Conservation (phyloP, 2,329 filamentous ascomycete genomes). For the Cercospora sp. region DNA sequence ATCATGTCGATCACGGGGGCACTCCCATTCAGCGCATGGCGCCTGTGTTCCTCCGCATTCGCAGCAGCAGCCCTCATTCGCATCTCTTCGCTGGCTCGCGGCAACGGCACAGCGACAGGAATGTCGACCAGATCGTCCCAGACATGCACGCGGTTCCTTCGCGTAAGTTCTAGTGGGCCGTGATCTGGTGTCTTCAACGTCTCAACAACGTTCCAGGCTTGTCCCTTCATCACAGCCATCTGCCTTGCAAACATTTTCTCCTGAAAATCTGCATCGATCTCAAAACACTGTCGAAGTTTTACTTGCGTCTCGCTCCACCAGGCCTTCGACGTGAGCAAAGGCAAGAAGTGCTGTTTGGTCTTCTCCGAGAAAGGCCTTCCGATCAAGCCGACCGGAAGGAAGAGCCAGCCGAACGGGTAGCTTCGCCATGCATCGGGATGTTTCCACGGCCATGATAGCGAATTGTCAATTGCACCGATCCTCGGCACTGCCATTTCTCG, state of each 20-base stretch:
- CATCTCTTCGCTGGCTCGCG: constrained; percentile 80
- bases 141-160: constrained; percentile 86
- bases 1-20: constrained; percentile 11
- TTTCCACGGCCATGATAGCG: constrained; percentile 98
- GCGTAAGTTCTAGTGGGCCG: constrained; percentile 87
- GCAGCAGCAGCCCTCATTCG: constrained; percentile 56
- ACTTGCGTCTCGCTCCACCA: constrained; percentile 97
- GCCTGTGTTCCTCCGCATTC: constrained; percentile 20
- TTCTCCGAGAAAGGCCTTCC: constrained; percentile 93
- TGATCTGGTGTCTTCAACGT: constrained; percentile 91
- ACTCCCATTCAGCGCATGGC: constrained; percentile 25
- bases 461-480: constrained; percentile 95
- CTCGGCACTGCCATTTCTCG: constrained; percentile 62
- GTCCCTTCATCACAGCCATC: constrained; percentile 98
- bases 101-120: constrained; percentile 88
- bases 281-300: constrained; percentile 81
- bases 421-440: constrained; percentile 89
- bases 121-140: constrained; percentile 98
- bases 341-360: constrained; percentile 92
- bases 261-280: constrained; percentile 91
- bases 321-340: constrained; percentile 84
- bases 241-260: constrained; percentile 99
- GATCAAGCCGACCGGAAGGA: constrained; percentile 92
- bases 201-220: constrained; percentile 99
- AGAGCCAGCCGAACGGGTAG: constrained; percentile 98